Evolutionary conservation across 768 basidiomycete genomes (phyloP), one percentile per base, ranked within the genome.

Genomic region (Gautieria morchelliformis): DNA sequence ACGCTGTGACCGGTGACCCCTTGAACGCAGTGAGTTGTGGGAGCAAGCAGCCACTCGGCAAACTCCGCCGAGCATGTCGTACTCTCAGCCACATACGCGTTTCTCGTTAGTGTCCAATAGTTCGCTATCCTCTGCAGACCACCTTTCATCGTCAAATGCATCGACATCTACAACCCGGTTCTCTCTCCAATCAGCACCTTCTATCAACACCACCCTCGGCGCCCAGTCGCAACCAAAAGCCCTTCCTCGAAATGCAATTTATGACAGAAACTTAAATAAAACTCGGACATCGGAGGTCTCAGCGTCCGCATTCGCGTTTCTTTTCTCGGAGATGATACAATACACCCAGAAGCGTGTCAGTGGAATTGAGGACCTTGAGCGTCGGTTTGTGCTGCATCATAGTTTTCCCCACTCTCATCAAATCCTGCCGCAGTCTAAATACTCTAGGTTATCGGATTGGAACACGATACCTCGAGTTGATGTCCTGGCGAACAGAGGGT

Each of bases 291-390:
- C 84, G 24, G 95, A 98, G 67, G 90, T 95, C 52, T 87, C 89
- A 15, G 76, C 84, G 5, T 78, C 85, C 3, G 87, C 93, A 0
- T 93, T 91, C 67, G 78, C 87, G 0, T 98, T 96, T 67, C 77
- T 98, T 58, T 93, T 97, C 71, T 88, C 89, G 4, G 94, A 98
- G 72, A 76, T 93, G 12, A 86, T 99, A 1, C 87, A 93, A 69
- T 98, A 98, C 71, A 95, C 92, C 1, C 96, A 98, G 73, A 93
- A 91, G 66, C 82, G 93, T 53, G 95, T 97, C 52, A 83, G 81
- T 64, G 95, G 94, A 7, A 93, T 99, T 61, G 88, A 90, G 68
- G 96, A 98, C 70, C 78, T 99, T 60, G 96, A 99, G 71, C 81
- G 88, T 63, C 84, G 90, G 94, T 93, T 53, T 58, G 80, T 68